These are phyloP conservation scores for Eimeria necatrix DNA, from an alignment of 169 alveolate genomes.

Conservation along the genomic window DNA sequence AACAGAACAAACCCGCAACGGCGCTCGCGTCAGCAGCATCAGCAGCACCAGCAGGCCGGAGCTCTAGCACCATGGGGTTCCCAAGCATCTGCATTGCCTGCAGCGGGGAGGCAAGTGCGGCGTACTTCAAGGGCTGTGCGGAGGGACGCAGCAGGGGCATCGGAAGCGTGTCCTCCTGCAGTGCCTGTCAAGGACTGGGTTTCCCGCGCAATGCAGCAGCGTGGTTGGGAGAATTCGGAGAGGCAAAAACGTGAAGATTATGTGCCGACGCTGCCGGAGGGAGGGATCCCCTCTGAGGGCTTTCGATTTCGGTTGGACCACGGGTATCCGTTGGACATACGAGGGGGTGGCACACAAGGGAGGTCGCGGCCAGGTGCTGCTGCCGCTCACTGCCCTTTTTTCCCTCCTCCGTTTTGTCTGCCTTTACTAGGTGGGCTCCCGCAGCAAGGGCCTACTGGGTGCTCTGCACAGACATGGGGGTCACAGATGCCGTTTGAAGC, in stretches of 20 bases:
- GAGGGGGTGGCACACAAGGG: conserved; percentile 44
- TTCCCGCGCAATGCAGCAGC: conserved; percentile 22
- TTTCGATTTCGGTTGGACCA: conserved; percentile 13
- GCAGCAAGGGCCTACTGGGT: conserved; percentile 28
- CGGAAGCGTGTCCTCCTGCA: conserved; percentile 8
- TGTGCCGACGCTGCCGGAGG: not conserved
- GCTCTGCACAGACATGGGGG: conserved; percentile 40
- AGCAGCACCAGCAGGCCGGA: conserved; percentile 36
- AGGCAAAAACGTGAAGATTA: conserved; percentile 14
- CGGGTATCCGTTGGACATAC: not conserved
- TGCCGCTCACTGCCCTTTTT: not conserved
- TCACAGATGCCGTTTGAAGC: conserved; percentile 30
- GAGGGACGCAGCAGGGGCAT: conserved; percentile 39
- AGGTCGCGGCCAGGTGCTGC: conserved; percentile 15
- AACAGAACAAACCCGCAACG: conserved; percentile 49
- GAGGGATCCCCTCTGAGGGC: conserved; percentile 11
- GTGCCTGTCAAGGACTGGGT: conserved; percentile 25
- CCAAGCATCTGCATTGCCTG: conserved; percentile 3
- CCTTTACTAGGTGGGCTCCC: conserved; percentile 17
- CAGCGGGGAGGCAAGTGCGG: conserved; percentile 54
- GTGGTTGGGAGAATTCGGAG: conserved; percentile 24
- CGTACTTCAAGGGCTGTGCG: conserved; percentile 34
- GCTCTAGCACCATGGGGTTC: conserved; percentile 36
- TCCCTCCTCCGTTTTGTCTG: not conserved
- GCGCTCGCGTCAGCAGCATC: conserved; percentile 61